Percentiles rank a stretch among this genome's conserved stretches.
phyloP scores from a whole-genome alignment of 306 rosid genomes.

The Herpetospermum pedunculosum region DNA sequence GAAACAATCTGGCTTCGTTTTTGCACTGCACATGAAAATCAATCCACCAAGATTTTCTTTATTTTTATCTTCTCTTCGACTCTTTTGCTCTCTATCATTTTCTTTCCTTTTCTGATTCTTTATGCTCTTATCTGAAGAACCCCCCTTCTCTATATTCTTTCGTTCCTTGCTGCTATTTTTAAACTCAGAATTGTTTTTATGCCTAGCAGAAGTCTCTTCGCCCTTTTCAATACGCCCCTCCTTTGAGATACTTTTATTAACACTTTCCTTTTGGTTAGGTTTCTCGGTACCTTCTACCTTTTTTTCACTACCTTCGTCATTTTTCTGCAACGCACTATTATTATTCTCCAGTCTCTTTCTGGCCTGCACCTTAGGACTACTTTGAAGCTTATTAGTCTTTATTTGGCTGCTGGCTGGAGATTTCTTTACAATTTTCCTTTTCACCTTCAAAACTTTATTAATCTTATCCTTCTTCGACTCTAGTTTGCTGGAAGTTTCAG shows the following conservation, averaged over 20 bases:
- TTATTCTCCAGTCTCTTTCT: slow-evolving; percentile 20
- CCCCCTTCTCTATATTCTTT: slow-evolving; percentile 18
- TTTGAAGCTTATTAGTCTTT: neutral
- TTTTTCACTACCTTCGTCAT: slow-evolving; percentile 12
- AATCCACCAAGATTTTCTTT: slow-evolving; percentile 65
- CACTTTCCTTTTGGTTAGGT: slow-evolving; percentile 16
- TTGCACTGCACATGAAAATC: slow-evolving; percentile 90
- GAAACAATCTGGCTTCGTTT: slow-evolving; percentile 89
- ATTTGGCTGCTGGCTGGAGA: neutral
- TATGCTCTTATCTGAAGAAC: slow-evolving; percentile 17
- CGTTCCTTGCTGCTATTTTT: slow-evolving; percentile 20
- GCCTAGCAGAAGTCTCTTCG: slow-evolving; percentile 16
- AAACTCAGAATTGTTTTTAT: slow-evolving; percentile 9
- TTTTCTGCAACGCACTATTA: slow-evolving; percentile 9
- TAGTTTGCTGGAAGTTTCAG: neutral
- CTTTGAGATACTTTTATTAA: slow-evolving; percentile 11
- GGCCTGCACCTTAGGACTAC: slow-evolving; percentile 10
- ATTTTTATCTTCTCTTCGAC: slow-evolving; percentile 12
- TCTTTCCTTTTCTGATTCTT: slow-evolving; percentile 22
- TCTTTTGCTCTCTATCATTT: slow-evolving; percentile 14
- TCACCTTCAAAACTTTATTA: neutral
- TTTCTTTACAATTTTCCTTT: slow-evolving; percentile 6
- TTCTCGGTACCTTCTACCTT: slow-evolving; percentile 19
- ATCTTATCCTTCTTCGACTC: neutral
- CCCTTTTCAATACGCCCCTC: slow-evolving; percentile 21